Evolutionary conservation across 768 basidiomycete genomes (phyloP).

Genomic region (Plicaturopsis crispa): DNA sequence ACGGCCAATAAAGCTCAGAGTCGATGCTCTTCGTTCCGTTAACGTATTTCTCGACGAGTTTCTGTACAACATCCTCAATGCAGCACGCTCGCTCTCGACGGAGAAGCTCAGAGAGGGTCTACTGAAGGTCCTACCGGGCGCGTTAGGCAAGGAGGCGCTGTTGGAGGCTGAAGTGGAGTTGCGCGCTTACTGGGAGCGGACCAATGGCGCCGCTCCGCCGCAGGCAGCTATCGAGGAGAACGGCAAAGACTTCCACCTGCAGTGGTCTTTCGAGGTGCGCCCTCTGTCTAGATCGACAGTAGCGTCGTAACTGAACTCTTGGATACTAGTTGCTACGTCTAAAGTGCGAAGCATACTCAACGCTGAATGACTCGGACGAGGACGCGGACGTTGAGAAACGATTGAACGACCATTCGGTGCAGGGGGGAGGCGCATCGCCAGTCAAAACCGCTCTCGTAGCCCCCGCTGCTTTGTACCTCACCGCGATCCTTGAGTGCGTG

Average conservation of each 20-base stretch:
- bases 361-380: constrained; percentile 75
- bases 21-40: constrained; percentile 69
- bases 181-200: constrained; percentile 82
- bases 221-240: constrained; percentile 37
- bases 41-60: constrained; percentile 84
- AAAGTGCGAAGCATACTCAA: constrained; percentile 87
- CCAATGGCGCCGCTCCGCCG: constrained; percentile 27
- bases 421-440: constrained; percentile 40
- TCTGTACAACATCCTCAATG: constrained; percentile 61
- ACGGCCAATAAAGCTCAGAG: constrained; percentile 80
- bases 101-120: constrained; percentile 68
- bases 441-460: constrained; percentile 50
- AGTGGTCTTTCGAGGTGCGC: constrained; percentile 70
- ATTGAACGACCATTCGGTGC: constrained; percentile 45
- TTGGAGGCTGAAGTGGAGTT: constrained; percentile 91
- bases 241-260: constrained; percentile 54
- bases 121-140: constrained; percentile 65
- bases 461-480: constrained; percentile 84
- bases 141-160: constrained; percentile 85
- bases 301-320: constrained; percentile 5
- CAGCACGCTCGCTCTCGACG: constrained; percentile 62
- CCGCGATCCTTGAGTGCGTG: constrained; percentile 88
- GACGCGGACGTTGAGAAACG: constrained; percentile 57
- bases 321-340: constrained; percentile 52
- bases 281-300: constrained; percentile 6